Evolutionary conservation across 176 grass and related monocot species (phyloP).

Genomic region (Dendrocalamus sinicus): DNA sequence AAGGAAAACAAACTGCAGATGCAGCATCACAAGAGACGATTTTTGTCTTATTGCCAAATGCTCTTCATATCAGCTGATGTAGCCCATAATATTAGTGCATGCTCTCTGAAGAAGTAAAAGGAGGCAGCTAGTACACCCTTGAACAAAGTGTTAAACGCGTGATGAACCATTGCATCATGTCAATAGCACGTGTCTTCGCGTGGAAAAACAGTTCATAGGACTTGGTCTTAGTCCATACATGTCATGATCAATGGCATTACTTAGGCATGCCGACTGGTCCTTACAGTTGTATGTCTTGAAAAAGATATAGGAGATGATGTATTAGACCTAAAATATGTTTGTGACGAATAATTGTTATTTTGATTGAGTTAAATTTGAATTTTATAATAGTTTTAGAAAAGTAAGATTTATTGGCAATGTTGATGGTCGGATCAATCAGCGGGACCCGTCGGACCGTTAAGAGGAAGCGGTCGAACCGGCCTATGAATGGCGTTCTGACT

Average conservation of each 20-base stretch:
- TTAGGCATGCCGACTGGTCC: conserved; percentile 7
- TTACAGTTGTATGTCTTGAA: neutral
- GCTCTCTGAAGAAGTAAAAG: neutral
- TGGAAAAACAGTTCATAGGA: neutral
- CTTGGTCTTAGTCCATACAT: conserved; percentile 7
- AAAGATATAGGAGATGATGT: neutral
- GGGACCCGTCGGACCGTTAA: too few species aligned
- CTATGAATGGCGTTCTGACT: too few species aligned
- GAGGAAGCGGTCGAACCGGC: too few species aligned
- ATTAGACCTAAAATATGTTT: too few species aligned
- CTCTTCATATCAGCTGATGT: neutral
- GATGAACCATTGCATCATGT: conserved; percentile 34
- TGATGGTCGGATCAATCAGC: too few species aligned
- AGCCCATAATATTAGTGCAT: neutral
- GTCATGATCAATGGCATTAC: conserved; percentile 5
- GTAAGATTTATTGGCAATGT: too few species aligned
- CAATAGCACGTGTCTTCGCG: conserved; percentile 30
- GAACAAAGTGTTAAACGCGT: conserved; percentile 21
- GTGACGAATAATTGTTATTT: too few species aligned
- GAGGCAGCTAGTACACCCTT: neutral
- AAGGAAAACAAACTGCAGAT: conserved; percentile 10
- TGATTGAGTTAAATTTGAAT: too few species aligned
- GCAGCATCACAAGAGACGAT: neutral
- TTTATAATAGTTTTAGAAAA: too few species aligned
- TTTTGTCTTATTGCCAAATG: neutral